These are phyloP conservation scores for Beta corolliflora DNA, from an alignment of 179 eudicot species.

Conservation along the genomic window DNA sequence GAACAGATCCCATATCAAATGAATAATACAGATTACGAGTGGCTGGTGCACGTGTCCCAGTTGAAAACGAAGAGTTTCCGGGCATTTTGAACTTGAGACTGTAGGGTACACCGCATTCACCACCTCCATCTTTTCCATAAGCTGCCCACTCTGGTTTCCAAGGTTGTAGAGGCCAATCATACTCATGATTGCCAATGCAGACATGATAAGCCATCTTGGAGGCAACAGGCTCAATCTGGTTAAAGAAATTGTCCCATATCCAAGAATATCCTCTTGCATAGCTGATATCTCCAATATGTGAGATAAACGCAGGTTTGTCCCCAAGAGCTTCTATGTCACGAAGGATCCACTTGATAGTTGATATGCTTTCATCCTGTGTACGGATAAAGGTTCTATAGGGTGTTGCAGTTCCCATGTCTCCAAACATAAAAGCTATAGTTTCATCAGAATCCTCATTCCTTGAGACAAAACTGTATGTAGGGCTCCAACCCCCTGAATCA, in stretches of 20 bases:
- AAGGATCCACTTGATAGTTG: slow-evolving; percentile 86
- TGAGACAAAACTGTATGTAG: slow-evolving; percentile 68
- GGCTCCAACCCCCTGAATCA: slow-evolving; percentile 90
- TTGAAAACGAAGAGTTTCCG: slow-evolving; percentile 77
- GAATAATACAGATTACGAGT: slow-evolving; percentile 90
- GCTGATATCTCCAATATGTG: slow-evolving; percentile 94
- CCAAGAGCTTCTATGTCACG: slow-evolving; percentile 89
- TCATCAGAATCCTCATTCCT: slow-evolving; percentile 63
- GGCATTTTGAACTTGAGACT: slow-evolving; percentile 94
- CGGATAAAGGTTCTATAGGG: slow-evolving; percentile 77
- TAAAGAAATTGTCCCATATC: slow-evolving; percentile 95
- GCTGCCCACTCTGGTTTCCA: slow-evolving; percentile 94
- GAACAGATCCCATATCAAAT: slow-evolving; percentile 71
- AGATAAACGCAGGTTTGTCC: slow-evolving; percentile 78
- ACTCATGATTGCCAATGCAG: slow-evolving; percentile 97
- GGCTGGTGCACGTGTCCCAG: slow-evolving; percentile 79
- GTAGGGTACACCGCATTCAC: slow-evolving; percentile 98
- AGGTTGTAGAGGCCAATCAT: slow-evolving; percentile 93
- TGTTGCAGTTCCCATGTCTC: slow-evolving; percentile 98
- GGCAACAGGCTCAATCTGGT: slow-evolving; percentile 85
- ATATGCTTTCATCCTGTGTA: slow-evolving; percentile 79
- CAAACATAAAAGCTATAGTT: slow-evolving; percentile 81
- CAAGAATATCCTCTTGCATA: slow-evolving; percentile 91
- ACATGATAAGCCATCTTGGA: slow-evolving; percentile 83
- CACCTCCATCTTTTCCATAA: slow-evolving; percentile 88